Conservation (phyloP, 169 alveolate species). For the Ichthyophthirius multifiliis region DNA sequence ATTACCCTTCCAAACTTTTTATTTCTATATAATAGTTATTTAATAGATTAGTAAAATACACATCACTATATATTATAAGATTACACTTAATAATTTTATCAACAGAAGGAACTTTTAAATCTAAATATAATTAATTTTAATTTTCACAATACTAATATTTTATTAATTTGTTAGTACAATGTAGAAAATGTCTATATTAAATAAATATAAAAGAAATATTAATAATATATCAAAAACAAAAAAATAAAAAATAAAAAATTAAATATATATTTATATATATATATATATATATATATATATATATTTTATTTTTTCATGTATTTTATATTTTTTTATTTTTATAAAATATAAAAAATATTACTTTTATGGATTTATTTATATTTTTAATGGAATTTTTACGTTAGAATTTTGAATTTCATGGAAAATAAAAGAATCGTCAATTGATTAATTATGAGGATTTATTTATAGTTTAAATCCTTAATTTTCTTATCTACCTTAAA, state of each 20-base stretch:
- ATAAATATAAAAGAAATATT: too few relatives aligned
- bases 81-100: constrained; percentile 6
- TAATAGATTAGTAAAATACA: constrained; percentile 4
- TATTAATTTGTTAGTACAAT: constrained; percentile 1
- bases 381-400: too few relatives aligned
- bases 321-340: too few relatives aligned
- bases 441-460: constrained; percentile 26
- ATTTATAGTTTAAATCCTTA: constrained; percentile 31
- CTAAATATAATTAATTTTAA: constrained; percentile 15
- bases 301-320: too few relatives aligned
- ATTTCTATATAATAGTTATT: constrained; percentile 38
- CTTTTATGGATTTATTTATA: too few relatives aligned
- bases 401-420: constrained; percentile 24
- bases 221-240: too few relatives aligned
- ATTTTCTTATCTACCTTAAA: not conserved
- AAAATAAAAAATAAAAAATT: too few relatives aligned
- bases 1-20: constrained; percentile 18
- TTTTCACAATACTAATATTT: constrained; percentile 22
- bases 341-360: too few relatives aligned
- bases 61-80: constrained; percentile 18
- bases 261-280: too few relatives aligned
- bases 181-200: too few relatives aligned
- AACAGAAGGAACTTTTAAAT: constrained; percentile 22
- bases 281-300: too few relatives aligned
- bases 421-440: constrained; percentile 34